Conservation (phyloP, 2,329 filamentous ascomycete species). For the Xylariales sp. region DNA sequence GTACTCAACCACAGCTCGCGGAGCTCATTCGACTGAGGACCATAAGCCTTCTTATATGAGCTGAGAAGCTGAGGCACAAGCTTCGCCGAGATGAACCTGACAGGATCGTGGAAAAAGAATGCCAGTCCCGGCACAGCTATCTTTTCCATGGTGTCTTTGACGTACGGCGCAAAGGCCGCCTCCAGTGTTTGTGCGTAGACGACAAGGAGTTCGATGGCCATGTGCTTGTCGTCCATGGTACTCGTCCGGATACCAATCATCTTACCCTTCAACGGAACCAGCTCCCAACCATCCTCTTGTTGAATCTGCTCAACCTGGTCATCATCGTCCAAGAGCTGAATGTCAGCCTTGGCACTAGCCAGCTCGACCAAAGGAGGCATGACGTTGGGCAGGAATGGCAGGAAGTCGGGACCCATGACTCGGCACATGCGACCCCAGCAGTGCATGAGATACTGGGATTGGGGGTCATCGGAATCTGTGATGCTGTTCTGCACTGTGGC, state of each 20-base stretch:
- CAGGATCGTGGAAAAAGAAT: constrained; percentile 99
- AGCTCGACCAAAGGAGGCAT: constrained; percentile 92
- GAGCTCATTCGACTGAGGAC: constrained; percentile 72
- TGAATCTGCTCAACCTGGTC: constrained; percentile 90
- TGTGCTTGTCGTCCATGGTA: constrained; percentile 96
- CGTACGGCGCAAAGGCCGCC: constrained; percentile 85
- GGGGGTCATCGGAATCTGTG: constrained; percentile 87
- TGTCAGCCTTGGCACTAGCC: constrained; percentile 92
- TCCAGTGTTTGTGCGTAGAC: constrained; percentile 97
- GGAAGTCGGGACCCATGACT: constrained; percentile 83
- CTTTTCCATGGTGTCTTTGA: constrained; percentile 90
- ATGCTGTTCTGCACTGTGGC: constrained; percentile 83
- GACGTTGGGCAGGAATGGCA: constrained; percentile 86
- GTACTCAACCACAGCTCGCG: constrained; percentile 79
- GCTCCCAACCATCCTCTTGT: constrained; percentile 94
- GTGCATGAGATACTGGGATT: constrained; percentile 94
- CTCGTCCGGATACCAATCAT: constrained; percentile 98
- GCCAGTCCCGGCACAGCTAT: constrained; percentile 89
- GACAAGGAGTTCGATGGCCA: constrained; percentile 97
- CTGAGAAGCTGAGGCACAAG: constrained; percentile 89
- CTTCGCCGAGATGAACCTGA: constrained; percentile 90
- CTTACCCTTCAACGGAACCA: constrained; percentile 95
- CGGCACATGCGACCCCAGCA: constrained; percentile 99
- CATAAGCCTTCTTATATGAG: constrained; percentile 90
- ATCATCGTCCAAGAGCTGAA: constrained; percentile 91